A percentile compares a stretch with the other conserved stretches of the same genome.
Conservation (phyloP, 176 grass and related monocot species). For the Musa troglodytarum region DNA sequence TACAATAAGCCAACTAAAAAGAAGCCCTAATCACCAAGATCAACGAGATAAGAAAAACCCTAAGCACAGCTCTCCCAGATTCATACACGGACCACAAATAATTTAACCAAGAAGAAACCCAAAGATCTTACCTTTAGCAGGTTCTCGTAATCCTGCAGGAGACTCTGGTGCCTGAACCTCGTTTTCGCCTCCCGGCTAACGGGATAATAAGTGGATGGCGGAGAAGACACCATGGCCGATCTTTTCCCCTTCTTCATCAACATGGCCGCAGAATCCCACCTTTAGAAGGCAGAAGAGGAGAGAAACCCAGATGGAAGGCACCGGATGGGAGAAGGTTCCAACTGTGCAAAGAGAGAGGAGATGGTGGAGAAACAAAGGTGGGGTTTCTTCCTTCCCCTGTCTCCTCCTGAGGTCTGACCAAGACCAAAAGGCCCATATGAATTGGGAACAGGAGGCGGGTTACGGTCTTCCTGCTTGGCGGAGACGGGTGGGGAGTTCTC, state of each 20-base stretch:
- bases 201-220: not conserved
- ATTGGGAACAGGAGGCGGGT: slow-evolving; percentile 16
- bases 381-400: not conserved
- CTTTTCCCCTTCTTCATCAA: slow-evolving; percentile 28
- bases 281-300: not conserved
- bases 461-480: slow-evolving; percentile 34
- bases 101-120: not conserved
- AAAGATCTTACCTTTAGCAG: slow-evolving; percentile 37
- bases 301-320: slow-evolving; percentile 12
- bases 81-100: not conserved
- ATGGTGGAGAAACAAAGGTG: slow-evolving; percentile 3
- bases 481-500: slow-evolving; percentile 28
- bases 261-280: not conserved
- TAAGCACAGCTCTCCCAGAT: not conserved
- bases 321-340: slow-evolving; percentile 11
- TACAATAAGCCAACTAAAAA: not conserved
- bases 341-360: slow-evolving; percentile 8
- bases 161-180: slow-evolving; percentile 32
- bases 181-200: slow-evolving; percentile 19
- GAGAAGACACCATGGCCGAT: slow-evolving; percentile 10
- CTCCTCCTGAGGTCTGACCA: slow-evolving; percentile 14
- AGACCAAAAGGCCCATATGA: slow-evolving; percentile 42
- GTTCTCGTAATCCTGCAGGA: slow-evolving; percentile 57
- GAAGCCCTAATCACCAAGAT: not conserved
- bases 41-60: not conserved